These are phyloP conservation scores for Tremella fuciformis DNA, from an alignment of 768 basidiomycete species.

Conservation along the genomic window DNA sequence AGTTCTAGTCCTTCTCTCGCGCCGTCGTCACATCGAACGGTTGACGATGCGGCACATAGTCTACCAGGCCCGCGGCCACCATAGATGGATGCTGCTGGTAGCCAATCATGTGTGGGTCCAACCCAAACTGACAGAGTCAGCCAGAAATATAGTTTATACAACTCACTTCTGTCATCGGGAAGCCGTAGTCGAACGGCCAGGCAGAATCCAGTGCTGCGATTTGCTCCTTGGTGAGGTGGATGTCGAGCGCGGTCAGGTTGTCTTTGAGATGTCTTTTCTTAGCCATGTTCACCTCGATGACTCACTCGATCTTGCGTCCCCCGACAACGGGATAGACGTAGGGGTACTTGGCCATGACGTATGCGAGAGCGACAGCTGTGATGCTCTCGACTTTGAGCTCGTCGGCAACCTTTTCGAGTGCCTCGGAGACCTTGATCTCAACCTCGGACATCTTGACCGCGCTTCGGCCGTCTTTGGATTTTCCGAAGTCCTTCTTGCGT, in stretches of 20 bases:
- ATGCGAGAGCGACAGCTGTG: slow-evolving; percentile 12
- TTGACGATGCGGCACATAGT: slow-evolving; percentile 11
- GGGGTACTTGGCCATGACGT: slow-evolving; percentile 18
- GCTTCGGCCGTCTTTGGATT: slow-evolving; percentile 16
- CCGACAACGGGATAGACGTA: slow-evolving; percentile 43
- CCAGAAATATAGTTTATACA: background rate
- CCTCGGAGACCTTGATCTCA: slow-evolving; percentile 26
- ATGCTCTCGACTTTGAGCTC: slow-evolving; percentile 25
- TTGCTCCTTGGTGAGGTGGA: slow-evolving; percentile 30
- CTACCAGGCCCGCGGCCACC: slow-evolving; percentile 14
- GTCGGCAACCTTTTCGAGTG: slow-evolving; percentile 32
- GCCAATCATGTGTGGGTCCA: slow-evolving; percentile 19
- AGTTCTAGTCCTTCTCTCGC: slow-evolving; percentile 14
- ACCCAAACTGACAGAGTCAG: slow-evolving; percentile 19
- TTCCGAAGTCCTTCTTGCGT: slow-evolving; percentile 52
- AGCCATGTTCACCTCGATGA: background rate
- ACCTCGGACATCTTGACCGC: slow-evolving; percentile 10
- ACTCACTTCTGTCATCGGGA: slow-evolving; percentile 4
- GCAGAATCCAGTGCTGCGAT: slow-evolving; percentile 29
- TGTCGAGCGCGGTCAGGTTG: slow-evolving; percentile 26
- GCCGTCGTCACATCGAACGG: slow-evolving; percentile 11
- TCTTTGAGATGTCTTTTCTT: slow-evolving; percentile 30
- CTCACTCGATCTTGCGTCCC: slow-evolving; percentile 35
- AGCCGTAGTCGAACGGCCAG: slow-evolving; percentile 27
- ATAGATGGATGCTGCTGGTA: slow-evolving; percentile 19